Conservation (phyloP, 495 filamentous ascomycete species). For the Penicillium psychrofluorescens region DNA sequence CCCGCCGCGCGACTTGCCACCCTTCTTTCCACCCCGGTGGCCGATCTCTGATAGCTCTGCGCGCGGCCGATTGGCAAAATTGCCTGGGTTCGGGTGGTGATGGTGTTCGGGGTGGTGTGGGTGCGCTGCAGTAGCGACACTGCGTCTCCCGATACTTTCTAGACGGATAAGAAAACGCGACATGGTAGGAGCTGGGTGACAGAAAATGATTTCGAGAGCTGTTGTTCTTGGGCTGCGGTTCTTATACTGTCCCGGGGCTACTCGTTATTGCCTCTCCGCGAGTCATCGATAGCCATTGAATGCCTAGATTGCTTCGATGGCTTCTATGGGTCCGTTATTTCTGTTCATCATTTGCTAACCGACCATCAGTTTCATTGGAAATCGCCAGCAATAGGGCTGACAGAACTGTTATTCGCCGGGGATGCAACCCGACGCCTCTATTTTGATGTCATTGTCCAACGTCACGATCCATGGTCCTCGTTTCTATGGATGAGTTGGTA, state of each 20-base stretch:
- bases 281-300: neutral
- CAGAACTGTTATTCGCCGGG: neutral
- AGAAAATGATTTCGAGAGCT: neutral
- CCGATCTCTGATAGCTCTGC: conserved; percentile 50
- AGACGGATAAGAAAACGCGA: no score
- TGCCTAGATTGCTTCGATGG: neutral
- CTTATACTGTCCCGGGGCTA: neutral
- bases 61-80: conserved; percentile 56
- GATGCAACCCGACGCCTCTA: neutral
- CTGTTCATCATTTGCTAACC: neutral
- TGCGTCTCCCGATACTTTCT: neutral
- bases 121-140: conserved; percentile 13
- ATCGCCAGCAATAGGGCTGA: no score
- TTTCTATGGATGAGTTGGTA: no score
- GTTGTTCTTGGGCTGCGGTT: neutral
- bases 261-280: neutral
- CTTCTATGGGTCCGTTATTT: neutral
- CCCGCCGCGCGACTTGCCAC: conserved; percentile 13
- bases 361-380: no score
- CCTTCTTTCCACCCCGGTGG: conserved; percentile 42
- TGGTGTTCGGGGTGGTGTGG: neutral
- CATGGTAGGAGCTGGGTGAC: no score
- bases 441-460: conserved; percentile 2
- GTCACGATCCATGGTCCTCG: neutral
- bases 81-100: conserved; percentile 47